Evolutionary conservation across 768 basidiomycete genomes (phyloP).

Genomic region (Tephrocybe sp.): DNA sequence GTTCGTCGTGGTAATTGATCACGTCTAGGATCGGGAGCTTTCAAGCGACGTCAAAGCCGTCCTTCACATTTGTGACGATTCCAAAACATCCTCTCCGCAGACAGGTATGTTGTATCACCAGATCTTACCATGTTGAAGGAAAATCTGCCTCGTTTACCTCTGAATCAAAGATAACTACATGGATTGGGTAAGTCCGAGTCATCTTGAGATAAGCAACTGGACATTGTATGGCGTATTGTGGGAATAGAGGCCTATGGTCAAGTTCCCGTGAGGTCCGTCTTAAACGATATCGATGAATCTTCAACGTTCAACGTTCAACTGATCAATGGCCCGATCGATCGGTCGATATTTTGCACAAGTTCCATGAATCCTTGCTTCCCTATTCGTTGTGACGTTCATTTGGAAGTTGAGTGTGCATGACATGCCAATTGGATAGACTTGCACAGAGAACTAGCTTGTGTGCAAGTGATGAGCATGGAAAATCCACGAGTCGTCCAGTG

Average conservation of each 20-base stretch:
- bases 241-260: not conserved
- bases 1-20: slow-evolving; percentile 1
- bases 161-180: too few species aligned
- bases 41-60: not conserved
- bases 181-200: too few species aligned
- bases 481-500: too few species aligned
- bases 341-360: too few species aligned
- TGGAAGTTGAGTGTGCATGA: too few species aligned
- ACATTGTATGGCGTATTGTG: not conserved
- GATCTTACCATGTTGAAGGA: not conserved
- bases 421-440: too few species aligned
- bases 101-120: not conserved
- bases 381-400: too few species aligned
- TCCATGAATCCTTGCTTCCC: too few species aligned
- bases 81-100: not conserved
- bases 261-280: not conserved
- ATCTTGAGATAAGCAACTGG: not conserved
- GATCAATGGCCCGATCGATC: too few species aligned
- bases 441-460: too few species aligned
- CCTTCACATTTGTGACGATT: not conserved
- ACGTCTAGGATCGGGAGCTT: not conserved
- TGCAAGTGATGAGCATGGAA: too few species aligned
- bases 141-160: not conserved
- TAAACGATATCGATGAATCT: not conserved
- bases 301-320: too few species aligned